Evolutionary conservation across 2,329 filamentous ascomycete species (phyloP), one percentile per base, ranked within the genome.

Genomic region (Xylariaceae sp.): DNA sequence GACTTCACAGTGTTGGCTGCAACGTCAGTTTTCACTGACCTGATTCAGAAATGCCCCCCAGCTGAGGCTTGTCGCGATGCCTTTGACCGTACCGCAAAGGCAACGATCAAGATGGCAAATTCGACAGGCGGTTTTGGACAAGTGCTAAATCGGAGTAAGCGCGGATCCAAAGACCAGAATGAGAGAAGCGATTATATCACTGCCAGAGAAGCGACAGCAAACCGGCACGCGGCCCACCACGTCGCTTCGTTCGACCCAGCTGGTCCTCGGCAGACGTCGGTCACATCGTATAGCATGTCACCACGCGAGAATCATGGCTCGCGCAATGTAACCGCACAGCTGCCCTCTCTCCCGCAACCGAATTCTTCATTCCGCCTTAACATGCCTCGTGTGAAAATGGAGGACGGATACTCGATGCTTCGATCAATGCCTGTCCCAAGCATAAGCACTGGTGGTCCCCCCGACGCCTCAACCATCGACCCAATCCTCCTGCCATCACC

Each of bases 1-100:
- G 90, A 96, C 56, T 94, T 94, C 50, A 96, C 90, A 1, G 85
- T 96, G 7, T 69, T 95, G 31, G 87, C 89, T 7, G 90, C 89
- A 15, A 95, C 87, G 31, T 95, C 90, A 2, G 88, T 96, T 7
- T 79, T 96, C 27, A 82, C 79, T 5, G 92, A 95, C 53, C 70
- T 96, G 42, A 89, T 93, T 45, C 85, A 93, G 46, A 94, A 94
- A 57, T 96, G 92, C 47, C 89, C 90, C 0, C 90, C 90, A 0
- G 90, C 90, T 19, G 89, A 95, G 66, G 87, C 89, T 9, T 96
- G 90, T 57, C 79, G 88, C 11, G 89, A 96, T 56, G 89, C 92
- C 1, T 95, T 96, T 55, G 86, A 94, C 49, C 77, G 90, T 24
- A 96, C 94, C 65, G 89, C 86, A 50, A 94, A 92, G 63, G 89